phyloP scores from a whole-genome alignment of 2,329 filamentous ascomycete genomes.

The Colletotrichum theobromicola region DNA sequence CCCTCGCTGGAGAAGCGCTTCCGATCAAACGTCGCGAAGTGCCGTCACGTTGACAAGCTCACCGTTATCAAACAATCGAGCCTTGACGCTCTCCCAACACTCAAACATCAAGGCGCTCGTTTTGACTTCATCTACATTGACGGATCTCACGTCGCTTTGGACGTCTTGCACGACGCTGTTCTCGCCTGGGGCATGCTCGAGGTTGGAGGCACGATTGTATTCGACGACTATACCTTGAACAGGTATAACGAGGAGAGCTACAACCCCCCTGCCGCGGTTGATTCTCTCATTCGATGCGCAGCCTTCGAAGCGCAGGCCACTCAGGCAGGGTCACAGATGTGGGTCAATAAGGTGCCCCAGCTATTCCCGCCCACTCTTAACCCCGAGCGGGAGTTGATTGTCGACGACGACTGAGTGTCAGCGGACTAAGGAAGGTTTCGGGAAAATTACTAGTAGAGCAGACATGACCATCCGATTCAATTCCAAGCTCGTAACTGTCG shows the following conservation, averaged over 20 bases:
- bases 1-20: background rate
- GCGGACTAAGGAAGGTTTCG: background rate
- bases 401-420: background rate
- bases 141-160: background rate
- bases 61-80: background rate
- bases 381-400: background rate
- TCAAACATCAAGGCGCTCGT: background rate
- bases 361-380: background rate
- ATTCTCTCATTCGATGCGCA: background rate
- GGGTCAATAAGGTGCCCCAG: background rate
- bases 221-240: background rate
- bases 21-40: background rate
- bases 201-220: background rate
- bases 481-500: accelerated
- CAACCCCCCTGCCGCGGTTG: background rate
- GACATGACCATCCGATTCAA: background rate
- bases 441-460: background rate
- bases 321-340: background rate
- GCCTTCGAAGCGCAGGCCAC: background rate
- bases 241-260: background rate
- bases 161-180: background rate
- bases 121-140: background rate
- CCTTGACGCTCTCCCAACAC: background rate
- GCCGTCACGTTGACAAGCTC: background rate
- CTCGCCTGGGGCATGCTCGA: background rate